phyloP scores from a whole-genome alignment of 2,329 filamentous ascomycete species.

The Beauveria sp. region DNA sequence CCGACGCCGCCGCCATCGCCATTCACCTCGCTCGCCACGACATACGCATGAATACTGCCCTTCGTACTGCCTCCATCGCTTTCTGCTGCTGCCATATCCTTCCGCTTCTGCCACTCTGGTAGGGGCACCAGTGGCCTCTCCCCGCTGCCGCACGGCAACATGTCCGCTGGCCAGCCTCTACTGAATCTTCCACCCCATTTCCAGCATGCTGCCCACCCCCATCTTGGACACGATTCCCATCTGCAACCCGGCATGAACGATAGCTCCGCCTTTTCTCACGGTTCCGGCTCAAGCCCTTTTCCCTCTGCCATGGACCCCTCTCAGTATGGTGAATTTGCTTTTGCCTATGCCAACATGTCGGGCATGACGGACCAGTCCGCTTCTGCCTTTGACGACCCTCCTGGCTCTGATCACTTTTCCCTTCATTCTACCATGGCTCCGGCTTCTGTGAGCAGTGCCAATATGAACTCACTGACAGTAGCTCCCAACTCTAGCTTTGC shows the following conservation, averaged over 20 bases:
- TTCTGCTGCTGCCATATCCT: background rate
- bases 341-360: slow-evolving; percentile 39
- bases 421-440: slow-evolving; percentile 19
- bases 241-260: background rate
- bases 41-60: background rate
- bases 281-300: background rate
- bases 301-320: slow-evolving; percentile 33
- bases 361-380: slow-evolving; percentile 27
- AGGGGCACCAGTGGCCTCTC: slow-evolving; percentile 5
- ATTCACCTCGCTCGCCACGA: background rate
- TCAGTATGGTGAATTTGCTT: slow-evolving; percentile 47
- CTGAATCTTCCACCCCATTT: slow-evolving; percentile 21
- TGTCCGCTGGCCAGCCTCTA: slow-evolving; percentile 23
- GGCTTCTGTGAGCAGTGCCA: slow-evolving; percentile 10
- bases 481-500: slow-evolving; percentile 14
- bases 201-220: slow-evolving; percentile 22
- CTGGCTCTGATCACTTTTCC: slow-evolving; percentile 27
- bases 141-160: slow-evolving; percentile 18
- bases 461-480: slow-evolving; percentile 13
- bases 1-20: background rate
- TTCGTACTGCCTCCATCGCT: background rate
- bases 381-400: slow-evolving; percentile 23
- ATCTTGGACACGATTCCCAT: slow-evolving; percentile 11
- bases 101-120: slow-evolving; percentile 5
- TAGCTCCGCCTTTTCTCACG: background rate